Base-by-base conservation (phyloP, 2,329 filamentous ascomycete genomes). In the Tolypocladium amazonense region DNA sequence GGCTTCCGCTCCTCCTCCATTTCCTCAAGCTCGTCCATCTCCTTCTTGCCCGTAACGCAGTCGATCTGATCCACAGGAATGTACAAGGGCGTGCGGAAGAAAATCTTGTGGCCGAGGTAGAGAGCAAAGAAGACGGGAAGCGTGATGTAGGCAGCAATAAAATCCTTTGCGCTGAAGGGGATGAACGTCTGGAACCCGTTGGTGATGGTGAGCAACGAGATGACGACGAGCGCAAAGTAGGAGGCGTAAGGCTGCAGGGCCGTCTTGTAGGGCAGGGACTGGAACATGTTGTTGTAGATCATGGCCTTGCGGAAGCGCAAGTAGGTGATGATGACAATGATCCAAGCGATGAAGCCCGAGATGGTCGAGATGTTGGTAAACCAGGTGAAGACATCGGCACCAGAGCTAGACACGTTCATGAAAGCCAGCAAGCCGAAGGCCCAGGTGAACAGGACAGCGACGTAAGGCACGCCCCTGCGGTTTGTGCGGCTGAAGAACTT, bases 111-210 rank as follows among this genome's bases (percentile, higher is more conserved):
- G 3, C 79, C 83, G 15, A 82, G 8, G 66, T 88, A 89, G 0
- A 88, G 75, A 0, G 76, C 71, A 2, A 85, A 64, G 70, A 89
- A 88, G 64, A 80, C 81, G 54, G 78, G 86, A 0, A 88, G 75
- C 12, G 79, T 87, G 67, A 89, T 77, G 66, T 86, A 91, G 66
- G 74, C 79, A 0, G 83, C 81, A n/a, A 87, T 61, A 67, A 94
- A 94, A 65, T 78, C 78, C 6, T 79, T 76, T 0, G 79, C 81
- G 20, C 77, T 81, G 81, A 86, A 93, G 35, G 84, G 82, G 70
- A 87, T 88, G 70, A 93, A 92, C 18, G 88, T 82, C 41, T 86
- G 81, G 72, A 92, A 93, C 1, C 88, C 89, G 66, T 90, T 90
- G 65, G 89, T 86, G 3, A 92, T 72, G 1, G 81, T 83, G n/a